phyloP scores from a whole-genome alignment of 2,329 filamentous ascomycete species.

The Colletotrichum sp. region DNA sequence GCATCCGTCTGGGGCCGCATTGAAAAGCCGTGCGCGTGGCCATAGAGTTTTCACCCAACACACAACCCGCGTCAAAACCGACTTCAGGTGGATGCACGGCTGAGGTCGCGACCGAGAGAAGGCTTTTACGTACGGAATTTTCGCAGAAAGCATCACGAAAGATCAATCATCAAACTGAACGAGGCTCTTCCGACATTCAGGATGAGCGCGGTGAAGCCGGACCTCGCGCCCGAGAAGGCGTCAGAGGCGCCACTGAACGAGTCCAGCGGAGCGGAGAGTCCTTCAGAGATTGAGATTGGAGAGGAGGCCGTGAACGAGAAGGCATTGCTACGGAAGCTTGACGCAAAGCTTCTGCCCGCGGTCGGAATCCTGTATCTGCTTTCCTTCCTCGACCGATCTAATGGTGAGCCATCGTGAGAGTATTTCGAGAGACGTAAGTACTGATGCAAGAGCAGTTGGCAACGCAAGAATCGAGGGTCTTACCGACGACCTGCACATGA shows the following conservation, averaged over 20 bases:
- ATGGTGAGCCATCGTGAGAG: slow-evolving; percentile 48
- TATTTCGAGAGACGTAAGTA: slow-evolving; percentile 24
- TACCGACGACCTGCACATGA: slow-evolving; percentile 55
- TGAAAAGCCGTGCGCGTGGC: slow-evolving; percentile 11
- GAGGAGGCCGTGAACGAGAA: slow-evolving; percentile 54
- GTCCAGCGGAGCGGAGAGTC: neutral
- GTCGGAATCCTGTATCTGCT: slow-evolving; percentile 61
- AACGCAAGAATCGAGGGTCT: slow-evolving; percentile 65
- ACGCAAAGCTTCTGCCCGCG: slow-evolving; percentile 55
- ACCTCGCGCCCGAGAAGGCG: slow-evolving; percentile 8
- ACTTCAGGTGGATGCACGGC: neutral
- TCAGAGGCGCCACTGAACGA: neutral
- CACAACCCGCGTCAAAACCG: neutral
- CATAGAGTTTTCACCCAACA: neutral
- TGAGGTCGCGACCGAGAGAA: neutral
- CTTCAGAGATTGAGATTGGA: slow-evolving; percentile 1
- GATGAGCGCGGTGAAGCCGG: slow-evolving; percentile 1
- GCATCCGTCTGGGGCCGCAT: neutral
- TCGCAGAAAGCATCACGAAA: neutral
- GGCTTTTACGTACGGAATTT: neutral
- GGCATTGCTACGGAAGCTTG: slow-evolving; percentile 62
- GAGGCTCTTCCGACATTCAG: neutral
- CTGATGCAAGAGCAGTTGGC: slow-evolving; percentile 49
- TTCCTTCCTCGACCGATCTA: slow-evolving; percentile 63
- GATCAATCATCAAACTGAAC: neutral